Conservation (phyloP, 2,329 filamentous ascomycete genomes). For the Pseudocercospora cruenta region DNA sequence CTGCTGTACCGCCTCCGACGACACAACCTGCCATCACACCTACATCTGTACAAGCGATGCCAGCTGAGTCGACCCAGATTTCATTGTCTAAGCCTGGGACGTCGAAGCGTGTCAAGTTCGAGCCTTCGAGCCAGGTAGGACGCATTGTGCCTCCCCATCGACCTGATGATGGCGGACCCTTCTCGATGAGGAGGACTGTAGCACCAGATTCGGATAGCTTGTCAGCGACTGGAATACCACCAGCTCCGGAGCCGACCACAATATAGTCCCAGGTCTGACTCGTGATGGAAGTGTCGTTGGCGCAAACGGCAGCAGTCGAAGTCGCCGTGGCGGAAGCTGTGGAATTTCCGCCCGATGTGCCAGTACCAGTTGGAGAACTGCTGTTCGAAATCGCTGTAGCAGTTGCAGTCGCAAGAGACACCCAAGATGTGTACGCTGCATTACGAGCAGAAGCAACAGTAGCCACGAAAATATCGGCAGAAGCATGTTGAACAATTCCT, state of each 20-base stretch:
- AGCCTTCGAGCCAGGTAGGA: constrained; percentile 64
- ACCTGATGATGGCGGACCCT: constrained; percentile 60
- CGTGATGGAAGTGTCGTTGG: constrained; percentile 37
- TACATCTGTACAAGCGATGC: constrained; percentile 70
- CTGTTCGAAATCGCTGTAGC: constrained; percentile 44
- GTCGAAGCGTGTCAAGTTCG: constrained; percentile 70
- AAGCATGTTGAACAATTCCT: constrained; percentile 59
- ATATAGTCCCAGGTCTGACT: constrained; percentile 64
- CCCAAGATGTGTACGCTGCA: constrained; percentile 47
- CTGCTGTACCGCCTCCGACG: constrained; percentile 67
- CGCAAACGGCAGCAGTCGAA: constrained; percentile 30
- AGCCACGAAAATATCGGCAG: constrained; percentile 59
- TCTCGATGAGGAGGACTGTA: constrained; percentile 62
- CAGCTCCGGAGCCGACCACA: constrained; percentile 65
- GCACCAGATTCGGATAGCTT: constrained; percentile 67
- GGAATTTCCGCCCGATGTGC: constrained; percentile 1
- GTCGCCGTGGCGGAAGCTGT: constrained; percentile 33
- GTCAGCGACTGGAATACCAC: constrained; percentile 63
- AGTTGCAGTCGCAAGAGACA: constrained; percentile 35
- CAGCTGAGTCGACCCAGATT: constrained; percentile 66
- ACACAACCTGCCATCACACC: constrained; percentile 74
- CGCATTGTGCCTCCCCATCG: constrained; percentile 66
- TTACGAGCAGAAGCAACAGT: constrained; percentile 50
- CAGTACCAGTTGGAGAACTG: constrained; percentile 24
- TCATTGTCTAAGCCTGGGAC: constrained; percentile 72